Evolutionary conservation across 805 yeast genomes (phyloP).

Genomic region (Schwanniomyces sp.): DNA sequence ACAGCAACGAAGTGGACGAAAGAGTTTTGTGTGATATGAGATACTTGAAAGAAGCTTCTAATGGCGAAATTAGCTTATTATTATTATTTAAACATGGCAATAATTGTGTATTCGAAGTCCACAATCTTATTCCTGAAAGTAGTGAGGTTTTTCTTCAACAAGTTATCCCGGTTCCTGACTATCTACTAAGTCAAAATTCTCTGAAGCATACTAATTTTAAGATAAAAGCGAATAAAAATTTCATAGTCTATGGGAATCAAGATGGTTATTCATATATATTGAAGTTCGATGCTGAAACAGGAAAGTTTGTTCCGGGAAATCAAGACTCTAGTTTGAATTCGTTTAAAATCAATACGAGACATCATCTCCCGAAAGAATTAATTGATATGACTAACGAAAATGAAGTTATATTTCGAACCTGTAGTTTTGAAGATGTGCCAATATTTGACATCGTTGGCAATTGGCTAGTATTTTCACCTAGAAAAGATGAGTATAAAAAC

Average conservation of each 20-base stretch:
- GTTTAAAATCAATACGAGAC: slow-evolving; percentile 19
- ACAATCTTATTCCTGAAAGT: neutral
- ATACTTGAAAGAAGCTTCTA: slow-evolving; percentile 7
- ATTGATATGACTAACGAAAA: slow-evolving; percentile 13
- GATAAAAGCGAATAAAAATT: slow-evolving; percentile 19
- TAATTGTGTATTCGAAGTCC: slow-evolving; percentile 1
- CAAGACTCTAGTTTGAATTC: slow-evolving; percentile 13
- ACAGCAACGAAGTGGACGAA: neutral
- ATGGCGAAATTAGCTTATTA: slow-evolving; percentile 7
- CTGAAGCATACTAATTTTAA: slow-evolving; percentile 3
- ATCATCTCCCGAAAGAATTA: slow-evolving; percentile 17
- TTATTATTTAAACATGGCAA: neutral
- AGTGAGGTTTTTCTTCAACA: slow-evolving; percentile 2
- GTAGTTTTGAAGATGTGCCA: slow-evolving; percentile 34
- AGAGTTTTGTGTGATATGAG: slow-evolving; percentile 7
- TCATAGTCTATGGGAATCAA: slow-evolving; percentile 18
- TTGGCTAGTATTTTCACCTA: slow-evolving; percentile 50
- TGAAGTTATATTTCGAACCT: slow-evolving; percentile 28
- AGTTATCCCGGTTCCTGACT: slow-evolving; percentile 7
- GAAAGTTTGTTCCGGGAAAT: slow-evolving; percentile 13
- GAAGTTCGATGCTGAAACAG: slow-evolving; percentile 2
- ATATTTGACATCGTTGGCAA: slow-evolving; percentile 50
- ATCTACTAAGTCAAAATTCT: neutral
- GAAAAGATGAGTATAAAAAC: slow-evolving; percentile 33
- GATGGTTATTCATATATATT: slow-evolving; percentile 22